phyloP scores from a whole-genome alignment of 768 basidiomycete genomes.

The Cystobasidiopsis lactophilus region DNA sequence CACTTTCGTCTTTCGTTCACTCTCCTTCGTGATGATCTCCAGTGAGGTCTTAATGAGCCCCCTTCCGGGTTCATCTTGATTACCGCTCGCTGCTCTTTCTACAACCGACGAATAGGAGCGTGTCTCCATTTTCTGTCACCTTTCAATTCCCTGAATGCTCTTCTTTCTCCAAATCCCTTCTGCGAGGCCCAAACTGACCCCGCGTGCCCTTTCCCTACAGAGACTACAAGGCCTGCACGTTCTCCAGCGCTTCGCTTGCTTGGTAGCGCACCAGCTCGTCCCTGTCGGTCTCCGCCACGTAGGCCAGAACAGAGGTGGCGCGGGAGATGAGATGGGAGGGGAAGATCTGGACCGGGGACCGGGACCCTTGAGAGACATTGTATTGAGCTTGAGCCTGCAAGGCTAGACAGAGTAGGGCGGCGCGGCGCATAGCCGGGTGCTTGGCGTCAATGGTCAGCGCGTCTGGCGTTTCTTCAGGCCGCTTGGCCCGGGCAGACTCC shows the following conservation, averaged over 20 bases:
- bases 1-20: no score
- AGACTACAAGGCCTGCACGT: neutral
- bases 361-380: conserved; percentile 31
- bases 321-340: conserved; percentile 30
- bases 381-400: conserved; percentile 43
- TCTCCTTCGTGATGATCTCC: no score
- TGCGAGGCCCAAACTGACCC: neutral
- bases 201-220: neutral
- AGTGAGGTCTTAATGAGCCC: no score
- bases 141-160: no score
- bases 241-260: conserved; percentile 9
- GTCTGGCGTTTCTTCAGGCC: conserved; percentile 27
- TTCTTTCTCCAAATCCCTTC: neutral
- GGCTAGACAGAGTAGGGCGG: conserved; percentile 62
- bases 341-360: conserved; percentile 16
- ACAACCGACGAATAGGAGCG: no score
- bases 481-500: conserved; percentile 23
- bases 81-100: no score
- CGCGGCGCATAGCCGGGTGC: conserved; percentile 59
- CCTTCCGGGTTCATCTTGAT: no score
- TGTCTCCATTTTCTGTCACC: no score
- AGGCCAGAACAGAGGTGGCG: conserved; percentile 40
- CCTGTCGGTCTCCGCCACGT: conserved; percentile 46
- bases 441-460: conserved; percentile 41
- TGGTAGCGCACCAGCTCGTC: conserved; percentile 39